Evolutionary conservation across 805 yeast species (phyloP), one percentile per base, ranked within the genome.

Genomic region (Metschnikowia kofuensis): DNA sequence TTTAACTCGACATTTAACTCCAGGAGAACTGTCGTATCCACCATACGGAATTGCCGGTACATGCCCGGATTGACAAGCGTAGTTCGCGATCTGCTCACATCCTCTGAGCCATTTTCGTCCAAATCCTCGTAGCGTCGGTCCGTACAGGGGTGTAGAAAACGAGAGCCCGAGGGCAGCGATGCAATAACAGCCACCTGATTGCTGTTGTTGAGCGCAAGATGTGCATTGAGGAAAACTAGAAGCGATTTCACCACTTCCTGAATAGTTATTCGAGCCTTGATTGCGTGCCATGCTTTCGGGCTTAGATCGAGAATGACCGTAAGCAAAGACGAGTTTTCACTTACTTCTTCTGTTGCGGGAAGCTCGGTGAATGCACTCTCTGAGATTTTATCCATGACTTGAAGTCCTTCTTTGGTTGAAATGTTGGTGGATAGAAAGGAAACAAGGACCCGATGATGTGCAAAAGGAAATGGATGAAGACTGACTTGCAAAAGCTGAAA

Each of bases 131-230:
- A 49, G 13, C 46, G 40, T 29, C 49, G 47, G 26, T 44, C 49
- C 14, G 69, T 65, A 47, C 64, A 67, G 3, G 98, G 98, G 60
- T 83, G 89, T 21, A 92, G 62, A 55, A 86, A 80, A 54, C 72
- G 70, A 0, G 95, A 83, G 0, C 92, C 89, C 12, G 70, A 67
- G 1, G 89, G 79, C 55, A 89, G 86, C 16, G 89, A 84, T 1
- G 89, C 86, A 36, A 91, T 79, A 13, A 92, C 80, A 2, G 94
- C 86, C 9, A 92, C 95, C 60, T 80, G 80, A 64, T 94, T 94
- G 35, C 90, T 82, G 56, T 87, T 87, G 65, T 88, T 88, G 44
- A 89, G 74, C 0, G 98, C 84, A 41, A 94, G 64, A 65, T 94
- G 99, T 1, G 96, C 90, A 65, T 94, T 94, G 44, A 91, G 65